phyloP scores from a whole-genome alignment of 2,329 filamentous ascomycete species.

The Sordariomycetes sp. region DNA sequence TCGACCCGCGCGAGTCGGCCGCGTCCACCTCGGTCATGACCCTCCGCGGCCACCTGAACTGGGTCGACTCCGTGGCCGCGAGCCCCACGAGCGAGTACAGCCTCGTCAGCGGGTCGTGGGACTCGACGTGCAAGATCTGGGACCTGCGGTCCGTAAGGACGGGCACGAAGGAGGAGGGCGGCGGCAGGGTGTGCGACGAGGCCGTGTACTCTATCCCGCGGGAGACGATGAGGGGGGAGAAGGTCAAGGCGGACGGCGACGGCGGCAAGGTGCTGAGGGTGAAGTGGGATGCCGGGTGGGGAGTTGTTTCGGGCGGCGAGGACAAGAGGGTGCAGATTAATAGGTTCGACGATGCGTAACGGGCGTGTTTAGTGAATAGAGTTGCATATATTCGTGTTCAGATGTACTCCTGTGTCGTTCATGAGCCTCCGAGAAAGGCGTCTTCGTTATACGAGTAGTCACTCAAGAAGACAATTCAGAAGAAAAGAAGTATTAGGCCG shows the following conservation, averaged over 20 bases:
- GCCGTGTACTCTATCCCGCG: slow-evolving; percentile 65
- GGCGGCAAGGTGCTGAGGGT: slow-evolving; percentile 87
- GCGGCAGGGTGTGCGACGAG: slow-evolving; percentile 54
- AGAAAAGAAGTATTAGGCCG: not conserved
- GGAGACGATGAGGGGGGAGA: slow-evolving; percentile 57
- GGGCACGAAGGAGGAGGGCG: slow-evolving; percentile 47
- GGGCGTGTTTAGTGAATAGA: not conserved
- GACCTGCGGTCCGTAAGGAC: slow-evolving; percentile 66
- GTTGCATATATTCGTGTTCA: not conserved
- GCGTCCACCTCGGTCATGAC: slow-evolving; percentile 75
- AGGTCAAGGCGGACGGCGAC: slow-evolving; percentile 60
- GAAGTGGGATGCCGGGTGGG: slow-evolving; percentile 74
- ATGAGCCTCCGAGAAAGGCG: too few species aligned
- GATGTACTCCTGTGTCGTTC: not conserved
- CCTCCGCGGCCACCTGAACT: slow-evolving; percentile 80
- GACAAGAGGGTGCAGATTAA: slow-evolving; percentile 95
- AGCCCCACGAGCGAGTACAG: slow-evolving; percentile 62
- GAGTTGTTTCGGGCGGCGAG: slow-evolving; percentile 85
- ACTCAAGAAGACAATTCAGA: not conserved
- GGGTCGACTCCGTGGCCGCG: slow-evolving; percentile 39
- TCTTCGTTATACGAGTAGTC: too few species aligned
- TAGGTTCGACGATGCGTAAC: slow-evolving; percentile 4
- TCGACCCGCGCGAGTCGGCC: slow-evolving; percentile 76
- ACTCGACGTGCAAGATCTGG: slow-evolving; percentile 90
- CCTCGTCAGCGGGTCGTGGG: slow-evolving; percentile 82